Percentiles rank a stretch among this genome's conserved stretches.
These are phyloP conservation scores for Serendipita sp. DNA, from an alignment of 768 basidiomycete species.

Conservation along the genomic window DNA sequence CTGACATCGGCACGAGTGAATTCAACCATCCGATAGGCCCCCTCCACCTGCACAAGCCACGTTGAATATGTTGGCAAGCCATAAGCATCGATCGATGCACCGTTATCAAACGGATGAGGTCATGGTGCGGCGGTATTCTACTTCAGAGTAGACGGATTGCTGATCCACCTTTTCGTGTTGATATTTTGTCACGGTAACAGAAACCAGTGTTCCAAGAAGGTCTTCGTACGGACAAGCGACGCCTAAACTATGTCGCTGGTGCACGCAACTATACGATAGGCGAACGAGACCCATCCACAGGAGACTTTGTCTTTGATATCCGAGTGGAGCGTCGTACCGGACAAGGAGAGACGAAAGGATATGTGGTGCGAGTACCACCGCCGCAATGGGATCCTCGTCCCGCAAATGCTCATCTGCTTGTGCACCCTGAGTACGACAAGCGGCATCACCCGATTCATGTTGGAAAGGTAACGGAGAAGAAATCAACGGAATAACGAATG, in stretches of 20 bases:
- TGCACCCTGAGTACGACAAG: too few relatives aligned
- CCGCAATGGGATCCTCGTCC: slow-evolving; percentile 23
- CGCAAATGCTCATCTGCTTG: too few relatives aligned
- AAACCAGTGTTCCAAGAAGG: slow-evolving; percentile 51
- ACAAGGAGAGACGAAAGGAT: slow-evolving; percentile 66
- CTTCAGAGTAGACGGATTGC: background rate
- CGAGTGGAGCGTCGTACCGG: slow-evolving; percentile 79
- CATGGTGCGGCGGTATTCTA: slow-evolving; percentile 38
- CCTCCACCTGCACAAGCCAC: slow-evolving; percentile 58
- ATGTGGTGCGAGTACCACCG: slow-evolving; percentile 29
- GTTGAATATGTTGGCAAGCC: slow-evolving; percentile 58
- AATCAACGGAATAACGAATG: too few relatives aligned
- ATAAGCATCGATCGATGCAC: slow-evolving; percentile 79
- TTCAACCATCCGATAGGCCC: slow-evolving; percentile 24
- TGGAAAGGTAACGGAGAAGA: too few relatives aligned
- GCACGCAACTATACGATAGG: slow-evolving; percentile 77
- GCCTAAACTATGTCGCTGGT: slow-evolving; percentile 43
- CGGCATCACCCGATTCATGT: too few relatives aligned
- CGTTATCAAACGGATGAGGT: slow-evolving; percentile 68
- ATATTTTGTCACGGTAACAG: slow-evolving; percentile 61
- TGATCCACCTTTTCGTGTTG: slow-evolving; percentile 36
- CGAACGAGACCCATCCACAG: slow-evolving; percentile 37
- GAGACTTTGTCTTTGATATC: slow-evolving; percentile 66
- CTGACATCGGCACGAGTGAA: background rate
- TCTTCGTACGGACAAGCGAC: slow-evolving; percentile 35